Evolutionary conservation across 805 yeast species (phyloP), one percentile per base, ranked within the genome.

Genomic region (Scheffersomyces spartinae): DNA sequence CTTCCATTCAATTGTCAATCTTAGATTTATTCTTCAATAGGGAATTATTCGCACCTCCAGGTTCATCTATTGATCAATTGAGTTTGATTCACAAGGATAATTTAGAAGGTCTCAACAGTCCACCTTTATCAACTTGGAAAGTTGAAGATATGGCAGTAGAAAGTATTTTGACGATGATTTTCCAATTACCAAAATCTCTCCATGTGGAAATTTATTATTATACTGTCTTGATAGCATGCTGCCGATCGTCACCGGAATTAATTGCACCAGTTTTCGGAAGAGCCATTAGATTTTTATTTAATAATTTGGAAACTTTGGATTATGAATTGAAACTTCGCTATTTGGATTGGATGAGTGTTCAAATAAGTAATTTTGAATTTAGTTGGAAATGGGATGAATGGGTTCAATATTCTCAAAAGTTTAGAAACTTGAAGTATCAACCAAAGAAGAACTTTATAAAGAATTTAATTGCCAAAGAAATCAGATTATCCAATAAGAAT

Each of bases 331-430:
- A 74, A 35, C 63, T 71, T 32, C 62, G 86, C 32, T 80, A 71
- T 37, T 60, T 83, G 40, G 88, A 81, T 50, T 91, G 97, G 97
- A 76, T 93, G 61, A 67, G 94, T 1, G 76, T 82, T 29, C 98
- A 91, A 52, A 70, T 91, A 48, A 80, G 94, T 42, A 91, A 88
- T 47, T 91, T 88, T 50, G 85, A 80, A 30, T 91, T 83, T 54
- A 82, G 86, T 18, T 91, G 99, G 99, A 84, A 85, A 45, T 91
- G 98, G 98, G 73, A 71, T 35, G 97, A 86, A 49, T 91, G 98
- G 98, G 71, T 66, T 15, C 54, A 50, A 3, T 81, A 75, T 40
- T 64, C 76, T 0, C 40, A 46, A n/a, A 49, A 47, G 23, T 64
- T 59, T 24, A 51, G 57, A 6, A 49, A 59, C 7, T 55, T 66